Conservation (phyloP, 2,329 filamentous ascomycete genomes). For the Fusarium penzigii region DNA sequence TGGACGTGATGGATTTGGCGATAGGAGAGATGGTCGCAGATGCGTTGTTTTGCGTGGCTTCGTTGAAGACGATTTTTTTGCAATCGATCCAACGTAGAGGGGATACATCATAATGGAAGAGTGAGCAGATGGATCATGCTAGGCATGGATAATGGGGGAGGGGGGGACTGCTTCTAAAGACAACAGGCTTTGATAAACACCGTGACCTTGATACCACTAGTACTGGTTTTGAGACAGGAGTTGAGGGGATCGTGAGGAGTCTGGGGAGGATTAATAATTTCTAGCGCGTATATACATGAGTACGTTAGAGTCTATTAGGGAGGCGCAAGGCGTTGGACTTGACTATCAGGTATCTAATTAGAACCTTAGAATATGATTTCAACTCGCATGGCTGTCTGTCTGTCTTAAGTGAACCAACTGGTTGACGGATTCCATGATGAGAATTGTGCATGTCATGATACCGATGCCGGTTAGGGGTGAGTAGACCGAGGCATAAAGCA, state of each 20-base stretch:
- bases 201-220: not conserved
- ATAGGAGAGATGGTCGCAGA: constrained; percentile 11
- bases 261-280: not conserved
- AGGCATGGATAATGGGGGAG: no score
- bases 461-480: not conserved
- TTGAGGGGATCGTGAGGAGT: not conserved
- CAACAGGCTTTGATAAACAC: not conserved
- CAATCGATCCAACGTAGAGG: no score
- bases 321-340: not conserved
- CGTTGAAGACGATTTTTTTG: no score
- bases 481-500: not conserved
- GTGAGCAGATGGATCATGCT: no score
- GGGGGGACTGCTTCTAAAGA: not conserved
- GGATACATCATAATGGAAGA: no score
- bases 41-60: no score
- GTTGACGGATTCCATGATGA: no score
- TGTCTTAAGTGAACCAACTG: no score
- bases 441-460: no score
- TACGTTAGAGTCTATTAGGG: not conserved
- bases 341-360: not conserved
- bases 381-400: not conserved
- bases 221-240: not conserved
- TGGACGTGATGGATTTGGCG: constrained; percentile 15
- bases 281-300: not conserved
- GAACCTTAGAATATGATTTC: not conserved